Evolutionary conservation across 2,329 filamentous ascomycete genomes (phyloP).

Genomic region (Drechslerella dactyloides): DNA sequence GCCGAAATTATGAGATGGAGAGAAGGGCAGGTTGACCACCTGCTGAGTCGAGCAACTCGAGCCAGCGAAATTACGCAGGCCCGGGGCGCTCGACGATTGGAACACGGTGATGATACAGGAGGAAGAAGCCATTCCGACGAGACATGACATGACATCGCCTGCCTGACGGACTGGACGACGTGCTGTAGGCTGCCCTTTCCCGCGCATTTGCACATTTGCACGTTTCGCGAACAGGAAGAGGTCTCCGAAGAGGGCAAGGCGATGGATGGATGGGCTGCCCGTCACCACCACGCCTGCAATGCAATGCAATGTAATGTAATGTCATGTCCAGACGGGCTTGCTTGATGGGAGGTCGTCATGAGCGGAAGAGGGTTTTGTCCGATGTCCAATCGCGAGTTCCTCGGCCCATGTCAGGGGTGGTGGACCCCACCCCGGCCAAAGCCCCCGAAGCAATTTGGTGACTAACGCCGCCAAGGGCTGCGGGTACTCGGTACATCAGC

Average conservation of each 20-base stretch:
- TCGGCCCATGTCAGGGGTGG: slow-evolving; percentile 30
- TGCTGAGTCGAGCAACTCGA: slow-evolving; percentile 46
- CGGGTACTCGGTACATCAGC: no score
- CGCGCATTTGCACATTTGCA: background rate
- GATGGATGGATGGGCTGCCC: no score
- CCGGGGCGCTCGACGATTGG: slow-evolving; percentile 15
- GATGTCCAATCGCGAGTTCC: slow-evolving; percentile 15
- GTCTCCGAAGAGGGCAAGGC: no score
- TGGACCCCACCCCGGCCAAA: slow-evolving; percentile 35
- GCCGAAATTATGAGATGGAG: slow-evolving; percentile 37
- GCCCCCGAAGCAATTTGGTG: slow-evolving; percentile 51
- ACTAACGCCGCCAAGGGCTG: background rate
- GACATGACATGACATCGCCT: slow-evolving; percentile 33
- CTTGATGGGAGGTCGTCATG: background rate
- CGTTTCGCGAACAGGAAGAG: slow-evolving; percentile 6
- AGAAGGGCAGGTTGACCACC: slow-evolving; percentile 16
- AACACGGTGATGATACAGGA: slow-evolving; percentile 41
- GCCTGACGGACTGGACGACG: no score
- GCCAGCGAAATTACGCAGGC: slow-evolving; percentile 46
- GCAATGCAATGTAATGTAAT: slow-evolving; percentile 28
- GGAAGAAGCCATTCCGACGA: slow-evolving; percentile 30
- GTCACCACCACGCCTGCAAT: no score
- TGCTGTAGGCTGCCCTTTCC: no score
- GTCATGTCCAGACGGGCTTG: no score
- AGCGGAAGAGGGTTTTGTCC: slow-evolving; percentile 35